Base-by-base conservation (phyloP, 139 green algal species). In the Protoeuglena noctilucae region DNA sequence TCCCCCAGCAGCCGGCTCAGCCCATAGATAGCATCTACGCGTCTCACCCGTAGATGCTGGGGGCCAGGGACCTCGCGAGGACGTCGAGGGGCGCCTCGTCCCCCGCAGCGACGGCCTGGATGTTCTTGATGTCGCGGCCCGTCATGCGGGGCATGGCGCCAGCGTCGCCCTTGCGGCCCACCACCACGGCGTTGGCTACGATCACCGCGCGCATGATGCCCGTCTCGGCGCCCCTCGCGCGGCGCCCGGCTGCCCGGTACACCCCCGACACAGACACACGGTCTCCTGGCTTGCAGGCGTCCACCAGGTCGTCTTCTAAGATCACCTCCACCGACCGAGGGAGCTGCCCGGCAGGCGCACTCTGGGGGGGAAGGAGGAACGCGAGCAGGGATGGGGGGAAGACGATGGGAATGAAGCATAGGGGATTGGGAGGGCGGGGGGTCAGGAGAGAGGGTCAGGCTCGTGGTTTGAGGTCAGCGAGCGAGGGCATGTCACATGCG, bases 11-110 rank as follows among this genome's bases (percentile, higher is more conserved):
- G n/a, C n/a, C n/a, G n/a, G n/a, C n/a, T n/a, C n/a, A n/a, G n/a
- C n/a, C n/a, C n/a, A n/a, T n/a, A n/a, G n/a, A n/a, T n/a, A n/a
- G n/a, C n/a, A n/a, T n/a, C n/a, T n/a, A n/a, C n/a, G n/a, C n/a
- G n/a, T n/a, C n/a, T n/a, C n/a, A n/a, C n/a, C 91, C 91, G 53
- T 79, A 95, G 69, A 98, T 98, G 61, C 87, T 95, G 5, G 91
- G 91, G 3, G 91, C 91, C 28, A 98, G 70, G 28, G 71, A 88
- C 48, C 64, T 51, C 14, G 66, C 85, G 49, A 98, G 74, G 63
- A 89, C 64, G 7, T 87, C 69, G 61, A 96, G 75, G 3, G 85
- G 54, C 49, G 81, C 70, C 0, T 30, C 23, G 45, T 74, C 61
- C 14, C 30, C 48, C 2, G 81, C 67, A n/a, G n/a, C n/a, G n/a